Percentiles rank a stretch among this genome's conserved stretches.
phyloP scores from a whole-genome alignment of 441 rosid genomes.

The Pelargonium myrrhifolium region DNA sequence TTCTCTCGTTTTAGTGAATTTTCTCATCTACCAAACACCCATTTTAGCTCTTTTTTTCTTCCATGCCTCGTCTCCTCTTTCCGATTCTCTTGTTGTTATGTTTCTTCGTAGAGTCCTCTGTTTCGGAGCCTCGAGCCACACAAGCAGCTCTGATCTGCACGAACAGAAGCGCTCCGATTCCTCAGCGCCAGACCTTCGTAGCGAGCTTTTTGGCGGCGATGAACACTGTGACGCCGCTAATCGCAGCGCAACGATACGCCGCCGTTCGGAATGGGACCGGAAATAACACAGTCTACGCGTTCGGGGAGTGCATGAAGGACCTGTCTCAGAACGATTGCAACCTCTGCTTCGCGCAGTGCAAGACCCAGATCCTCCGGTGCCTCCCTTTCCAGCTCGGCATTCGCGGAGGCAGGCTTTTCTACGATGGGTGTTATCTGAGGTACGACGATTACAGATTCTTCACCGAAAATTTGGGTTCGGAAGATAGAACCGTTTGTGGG shows the following conservation, averaged over 20 bases:
- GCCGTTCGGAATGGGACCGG: constrained; percentile 37
- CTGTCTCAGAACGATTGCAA: constrained; percentile 56
- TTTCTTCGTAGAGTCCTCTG: constrained; percentile 23
- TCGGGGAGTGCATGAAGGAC: constrained; percentile 78
- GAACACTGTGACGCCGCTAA: constrained; percentile 36
- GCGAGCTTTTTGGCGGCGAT: constrained; percentile 46
- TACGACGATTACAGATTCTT: constrained; percentile 68
- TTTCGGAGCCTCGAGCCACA: constrained; percentile 67
- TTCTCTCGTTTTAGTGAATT: neutral
- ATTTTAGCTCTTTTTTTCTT: too few species aligned
- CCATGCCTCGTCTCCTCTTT: constrained; percentile 8
- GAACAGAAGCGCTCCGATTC: constrained; percentile 40
- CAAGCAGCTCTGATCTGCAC: constrained; percentile 45
- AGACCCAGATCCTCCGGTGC: constrained; percentile 56
- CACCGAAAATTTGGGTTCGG: constrained; percentile 35
- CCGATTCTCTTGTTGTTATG: constrained; percentile 13
- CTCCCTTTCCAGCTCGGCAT: constrained; percentile 55
- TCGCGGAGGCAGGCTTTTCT: constrained; percentile 63
- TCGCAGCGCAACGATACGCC: constrained; percentile 39
- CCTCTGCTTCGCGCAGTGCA: constrained; percentile 72
- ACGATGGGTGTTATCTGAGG: constrained; percentile 67
- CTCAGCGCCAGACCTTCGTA: constrained; percentile 35
- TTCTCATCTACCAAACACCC: constrained; percentile 1
- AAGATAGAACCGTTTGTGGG: constrained; percentile 41
- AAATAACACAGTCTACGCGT: constrained; percentile 48